These are phyloP conservation scores for Vitis hybrid DNA, from an alignment of 177 flowering plant species.

Conservation along the genomic window DNA sequence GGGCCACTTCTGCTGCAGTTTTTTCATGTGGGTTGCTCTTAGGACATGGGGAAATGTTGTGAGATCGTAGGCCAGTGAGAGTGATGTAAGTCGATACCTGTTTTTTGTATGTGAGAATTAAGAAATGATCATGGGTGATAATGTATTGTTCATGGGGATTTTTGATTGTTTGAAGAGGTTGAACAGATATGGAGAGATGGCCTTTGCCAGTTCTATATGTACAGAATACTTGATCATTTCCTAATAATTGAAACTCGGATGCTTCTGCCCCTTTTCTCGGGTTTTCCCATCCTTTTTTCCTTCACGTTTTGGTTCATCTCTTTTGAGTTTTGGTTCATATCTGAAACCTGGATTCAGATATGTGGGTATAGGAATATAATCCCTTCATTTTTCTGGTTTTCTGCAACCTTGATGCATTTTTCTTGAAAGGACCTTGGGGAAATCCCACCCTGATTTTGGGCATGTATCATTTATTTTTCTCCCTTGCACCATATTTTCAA, in stretches of 20 bases:
- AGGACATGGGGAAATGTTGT: not conserved
- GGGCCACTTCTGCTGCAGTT: constrained; percentile 3
- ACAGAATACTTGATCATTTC: constrained; percentile 11
- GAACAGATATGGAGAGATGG: constrained; percentile 9
- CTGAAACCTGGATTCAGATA: too few relatives aligned
- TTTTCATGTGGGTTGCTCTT: constrained; percentile 1
- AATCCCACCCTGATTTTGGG: too few relatives aligned
- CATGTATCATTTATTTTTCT: too few relatives aligned
- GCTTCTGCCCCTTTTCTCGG: not conserved
- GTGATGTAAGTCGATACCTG: constrained; percentile 1
- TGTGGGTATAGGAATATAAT: too few relatives aligned
- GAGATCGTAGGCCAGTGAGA: constrained; percentile 6
- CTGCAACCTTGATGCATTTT: too few relatives aligned
- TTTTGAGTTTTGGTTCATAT: too few relatives aligned
- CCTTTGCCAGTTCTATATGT: constrained; percentile 14
- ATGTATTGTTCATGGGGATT: constrained; percentile 10
- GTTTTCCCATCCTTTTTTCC: not conserved
- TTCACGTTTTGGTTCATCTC: too few relatives aligned
- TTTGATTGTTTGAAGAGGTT: constrained; percentile 12
- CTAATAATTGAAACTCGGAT: constrained; percentile 13
- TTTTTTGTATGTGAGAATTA: constrained; percentile 13
- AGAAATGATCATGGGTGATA: not conserved
- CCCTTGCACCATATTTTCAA: too few relatives aligned
- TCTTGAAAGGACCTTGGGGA: too few relatives aligned
- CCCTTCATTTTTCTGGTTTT: too few relatives aligned